phyloP scores from a whole-genome alignment of 306 rosid genomes.

The Cucumis cinereus region DNA sequence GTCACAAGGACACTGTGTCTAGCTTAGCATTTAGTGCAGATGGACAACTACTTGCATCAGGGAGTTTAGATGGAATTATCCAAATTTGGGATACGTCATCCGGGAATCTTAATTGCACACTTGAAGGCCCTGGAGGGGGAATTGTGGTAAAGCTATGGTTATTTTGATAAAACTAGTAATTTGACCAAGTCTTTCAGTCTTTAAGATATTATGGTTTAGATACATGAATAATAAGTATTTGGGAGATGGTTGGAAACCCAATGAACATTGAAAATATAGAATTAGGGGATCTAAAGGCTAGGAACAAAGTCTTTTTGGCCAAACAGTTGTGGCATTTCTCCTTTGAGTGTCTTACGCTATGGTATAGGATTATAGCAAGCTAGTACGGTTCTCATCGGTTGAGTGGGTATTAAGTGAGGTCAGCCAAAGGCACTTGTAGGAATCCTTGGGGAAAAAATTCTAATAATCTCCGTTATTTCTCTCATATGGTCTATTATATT shows the following conservation, averaged over 20 bases:
- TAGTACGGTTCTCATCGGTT: background rate
- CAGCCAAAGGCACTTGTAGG: background rate
- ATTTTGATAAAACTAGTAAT: background rate
- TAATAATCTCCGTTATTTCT: background rate
- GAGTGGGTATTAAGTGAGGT: background rate
- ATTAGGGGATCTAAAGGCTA: too few species aligned
- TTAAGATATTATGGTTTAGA: background rate
- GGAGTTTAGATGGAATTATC: slow-evolving; percentile 62
- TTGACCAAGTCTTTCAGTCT: background rate
- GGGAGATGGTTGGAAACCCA: background rate
- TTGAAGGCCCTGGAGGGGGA: slow-evolving; percentile 77
- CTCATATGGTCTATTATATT: too few species aligned
- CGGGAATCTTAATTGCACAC: slow-evolving; percentile 34
- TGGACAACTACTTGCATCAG: slow-evolving; percentile 72
- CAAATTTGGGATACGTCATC: slow-evolving; percentile 59
- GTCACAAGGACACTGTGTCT: slow-evolving; percentile 65
- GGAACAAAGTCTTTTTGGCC: too few species aligned
- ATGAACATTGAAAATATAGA: too few species aligned
- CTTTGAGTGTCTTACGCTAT: too few species aligned
- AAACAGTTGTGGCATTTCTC: too few species aligned
- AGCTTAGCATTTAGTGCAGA: slow-evolving; percentile 66
- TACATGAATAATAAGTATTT: slow-evolving; percentile 12
- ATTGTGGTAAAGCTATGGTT: slow-evolving; percentile 43
- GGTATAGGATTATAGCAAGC: background rate
- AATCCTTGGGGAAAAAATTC: background rate